A percentile compares a stretch with the other conserved stretches of the same genome.
Conservation (phyloP, 345 rosid genomes). For the Trapa bicornis region DNA sequence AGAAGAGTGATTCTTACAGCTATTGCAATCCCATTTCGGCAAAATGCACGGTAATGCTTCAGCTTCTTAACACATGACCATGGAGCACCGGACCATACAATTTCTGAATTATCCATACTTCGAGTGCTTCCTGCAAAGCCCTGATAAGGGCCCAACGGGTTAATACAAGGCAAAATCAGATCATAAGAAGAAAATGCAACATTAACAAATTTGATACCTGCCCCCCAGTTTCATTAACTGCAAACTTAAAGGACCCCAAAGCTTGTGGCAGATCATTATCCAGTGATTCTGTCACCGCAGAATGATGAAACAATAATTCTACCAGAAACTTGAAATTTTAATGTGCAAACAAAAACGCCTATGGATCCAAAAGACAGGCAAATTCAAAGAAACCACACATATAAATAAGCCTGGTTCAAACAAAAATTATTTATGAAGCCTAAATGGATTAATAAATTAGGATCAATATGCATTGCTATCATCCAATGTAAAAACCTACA, state of each 20-base stretch:
- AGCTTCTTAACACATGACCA: constrained; percentile 94
- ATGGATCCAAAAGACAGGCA: not conserved
- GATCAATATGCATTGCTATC: not conserved
- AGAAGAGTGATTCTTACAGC: constrained; percentile 37
- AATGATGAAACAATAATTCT: constrained; percentile 2
- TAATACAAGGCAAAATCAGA: constrained; percentile 9
- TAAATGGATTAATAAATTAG: not conserved
- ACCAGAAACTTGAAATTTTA: not conserved
- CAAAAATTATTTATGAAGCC: not conserved
- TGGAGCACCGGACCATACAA: constrained; percentile 74
- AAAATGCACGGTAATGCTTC: constrained; percentile 82
- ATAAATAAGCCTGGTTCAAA: not conserved
- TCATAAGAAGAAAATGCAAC: constrained; percentile 10
- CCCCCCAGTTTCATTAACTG: constrained; percentile 30
- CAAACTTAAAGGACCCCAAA: constrained; percentile 30
- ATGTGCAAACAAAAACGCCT: not conserved
- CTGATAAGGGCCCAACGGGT: constrained; percentile 24
- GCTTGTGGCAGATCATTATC: constrained; percentile 36
- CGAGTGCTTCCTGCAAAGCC: constrained; percentile 35
- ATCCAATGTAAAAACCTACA: not conserved
- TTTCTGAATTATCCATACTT: constrained; percentile 48
- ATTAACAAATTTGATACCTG: constrained; percentile 25
- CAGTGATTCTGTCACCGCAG: constrained; percentile 36
- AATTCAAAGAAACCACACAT: not conserved
- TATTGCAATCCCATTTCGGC: constrained; percentile 70